Evolutionary conservation across 1,284 basidiomycete genomes (phyloP).

Genomic region (Pseudozyma sp.): DNA sequence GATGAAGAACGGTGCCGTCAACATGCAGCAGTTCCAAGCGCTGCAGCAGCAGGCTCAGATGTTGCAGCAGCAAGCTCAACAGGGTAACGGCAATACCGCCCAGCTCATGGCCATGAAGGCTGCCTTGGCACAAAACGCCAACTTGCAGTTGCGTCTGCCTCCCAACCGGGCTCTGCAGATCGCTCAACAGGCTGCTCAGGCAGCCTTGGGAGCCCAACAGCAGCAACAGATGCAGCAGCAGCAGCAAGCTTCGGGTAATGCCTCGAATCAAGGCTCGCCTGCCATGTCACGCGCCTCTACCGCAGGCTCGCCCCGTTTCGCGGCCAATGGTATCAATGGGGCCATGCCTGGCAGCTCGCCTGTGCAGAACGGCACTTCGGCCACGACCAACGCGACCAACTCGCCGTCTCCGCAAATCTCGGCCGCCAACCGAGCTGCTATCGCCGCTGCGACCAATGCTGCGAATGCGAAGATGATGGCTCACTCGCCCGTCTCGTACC

Average conservation of each 20-base stretch:
- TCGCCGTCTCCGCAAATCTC: slow-evolving; percentile 52
- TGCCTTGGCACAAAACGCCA: slow-evolving; percentile 51
- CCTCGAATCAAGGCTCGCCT: slow-evolving; percentile 47
- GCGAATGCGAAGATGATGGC: slow-evolving; percentile 49
- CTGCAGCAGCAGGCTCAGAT: slow-evolving; percentile 49
- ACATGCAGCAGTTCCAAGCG: slow-evolving; percentile 39
- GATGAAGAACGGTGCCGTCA: slow-evolving; percentile 39
- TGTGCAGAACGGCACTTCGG: slow-evolving; percentile 29
- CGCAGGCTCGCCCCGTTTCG: slow-evolving; percentile 45
- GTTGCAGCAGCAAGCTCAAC: slow-evolving; percentile 35
- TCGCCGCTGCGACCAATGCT: slow-evolving; percentile 43
- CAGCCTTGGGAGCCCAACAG: slow-evolving; percentile 39
- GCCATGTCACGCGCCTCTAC: slow-evolving; percentile 52
- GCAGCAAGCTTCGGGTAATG: slow-evolving; percentile 24
- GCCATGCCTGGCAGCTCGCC: slow-evolving; percentile 42
- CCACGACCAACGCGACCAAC: slow-evolving; percentile 45
- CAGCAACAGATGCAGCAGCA: slow-evolving; percentile 37
- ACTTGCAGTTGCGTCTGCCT: slow-evolving; percentile 52
- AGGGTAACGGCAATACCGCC: slow-evolving; percentile 36
- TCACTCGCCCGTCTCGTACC: slow-evolving; percentile 38
- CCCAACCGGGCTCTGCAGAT: slow-evolving; percentile 57
- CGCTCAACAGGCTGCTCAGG: slow-evolving; percentile 52
- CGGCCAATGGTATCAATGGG: slow-evolving; percentile 39
- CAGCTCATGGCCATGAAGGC: slow-evolving; percentile 61
- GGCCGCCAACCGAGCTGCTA: slow-evolving; percentile 44